phyloP scores from a whole-genome alignment of 371 early-diverging fungal genomes.

The Thermomucor indicae-seudaticae region DNA sequence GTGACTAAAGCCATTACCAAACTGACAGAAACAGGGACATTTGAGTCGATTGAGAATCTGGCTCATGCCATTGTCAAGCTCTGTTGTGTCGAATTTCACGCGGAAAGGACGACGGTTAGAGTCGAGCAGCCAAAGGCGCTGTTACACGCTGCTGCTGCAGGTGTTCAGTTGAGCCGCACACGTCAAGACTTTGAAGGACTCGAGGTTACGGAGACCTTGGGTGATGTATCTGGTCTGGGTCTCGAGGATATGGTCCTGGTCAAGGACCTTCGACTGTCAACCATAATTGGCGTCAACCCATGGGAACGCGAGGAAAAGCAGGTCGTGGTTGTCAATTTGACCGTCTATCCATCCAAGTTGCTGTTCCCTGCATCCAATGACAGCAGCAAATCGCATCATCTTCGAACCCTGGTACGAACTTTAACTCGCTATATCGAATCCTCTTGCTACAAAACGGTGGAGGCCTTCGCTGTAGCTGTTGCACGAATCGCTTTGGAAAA shows the following conservation, averaged over 20 bases:
- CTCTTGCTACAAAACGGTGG: slow-evolving; percentile 79
- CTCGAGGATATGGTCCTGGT: slow-evolving; percentile 67
- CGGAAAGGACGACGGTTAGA: slow-evolving; percentile 63
- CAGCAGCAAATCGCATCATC: slow-evolving; percentile 63
- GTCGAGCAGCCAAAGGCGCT: slow-evolving; percentile 91
- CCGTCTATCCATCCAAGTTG: slow-evolving; percentile 60
- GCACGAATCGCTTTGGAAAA: slow-evolving; percentile 70
- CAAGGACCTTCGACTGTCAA: slow-evolving; percentile 69
- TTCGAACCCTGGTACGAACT: slow-evolving; percentile 80
- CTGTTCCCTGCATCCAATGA: slow-evolving; percentile 47
- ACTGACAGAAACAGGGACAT: slow-evolving; percentile 68
- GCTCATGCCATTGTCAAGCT: slow-evolving; percentile 64
- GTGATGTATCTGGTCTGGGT: slow-evolving; percentile 42
- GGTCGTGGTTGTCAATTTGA: slow-evolving; percentile 77
- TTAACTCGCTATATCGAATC: slow-evolving; percentile 67
- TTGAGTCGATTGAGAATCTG: slow-evolving; percentile 70
- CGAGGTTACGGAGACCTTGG: slow-evolving; percentile 16
- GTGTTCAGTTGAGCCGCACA: slow-evolving; percentile 80
- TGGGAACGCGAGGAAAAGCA: slow-evolving; percentile 97
- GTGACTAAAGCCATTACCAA: slow-evolving; percentile 74
- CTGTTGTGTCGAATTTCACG: slow-evolving; percentile 56
- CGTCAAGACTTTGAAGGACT: slow-evolving; percentile 34
- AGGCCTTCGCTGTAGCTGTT: slow-evolving; percentile 74
- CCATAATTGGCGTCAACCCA: slow-evolving; percentile 93
- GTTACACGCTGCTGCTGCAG: slow-evolving; percentile 84